Evolutionary conservation across 768 basidiomycete genomes (phyloP).

Genomic region (Strobilomyces dryophilus): DNA sequence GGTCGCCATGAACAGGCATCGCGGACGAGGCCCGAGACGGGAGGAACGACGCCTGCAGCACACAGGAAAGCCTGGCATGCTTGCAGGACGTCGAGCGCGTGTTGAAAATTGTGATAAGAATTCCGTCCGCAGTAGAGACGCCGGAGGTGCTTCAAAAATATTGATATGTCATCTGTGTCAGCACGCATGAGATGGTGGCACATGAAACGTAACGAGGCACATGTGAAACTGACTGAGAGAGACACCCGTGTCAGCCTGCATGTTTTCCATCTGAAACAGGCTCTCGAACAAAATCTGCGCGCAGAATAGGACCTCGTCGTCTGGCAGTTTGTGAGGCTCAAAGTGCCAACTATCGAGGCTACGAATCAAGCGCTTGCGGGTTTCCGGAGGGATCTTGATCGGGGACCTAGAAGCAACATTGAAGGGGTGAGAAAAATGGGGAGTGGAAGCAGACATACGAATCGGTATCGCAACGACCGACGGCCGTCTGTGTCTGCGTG

Average conservation of each 20-base stretch:
- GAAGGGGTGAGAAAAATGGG: slow-evolving; percentile 1
- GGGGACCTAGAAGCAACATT: slow-evolving; percentile 39
- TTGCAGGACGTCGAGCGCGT: slow-evolving; percentile 95
- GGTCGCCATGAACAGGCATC: slow-evolving; percentile 35
- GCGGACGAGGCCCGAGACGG: slow-evolving; percentile 53
- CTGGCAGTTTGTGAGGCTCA: slow-evolving; percentile 78
- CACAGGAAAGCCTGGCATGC: slow-evolving; percentile 84
- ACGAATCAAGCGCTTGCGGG: slow-evolving; percentile 59
- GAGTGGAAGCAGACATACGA: slow-evolving; percentile 12
- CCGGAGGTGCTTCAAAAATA: slow-evolving; percentile 85
- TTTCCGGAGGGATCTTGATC: slow-evolving; percentile 42
- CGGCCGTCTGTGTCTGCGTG: slow-evolving; percentile 68
- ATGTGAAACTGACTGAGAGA: slow-evolving; percentile 48
- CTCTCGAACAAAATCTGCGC: slow-evolving; percentile 85
- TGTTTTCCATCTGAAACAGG: slow-evolving; percentile 74
- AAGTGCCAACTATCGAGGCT: slow-evolving; percentile 83
- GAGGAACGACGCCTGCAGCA: slow-evolving; percentile 76
- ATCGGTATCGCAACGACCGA: slow-evolving; percentile 45
- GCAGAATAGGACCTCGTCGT: slow-evolving; percentile 79
- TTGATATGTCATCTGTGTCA: slow-evolving; percentile 61
- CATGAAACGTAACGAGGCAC: slow-evolving; percentile 17
- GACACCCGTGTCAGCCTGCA: slow-evolving; percentile 54
- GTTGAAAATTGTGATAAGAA: slow-evolving; percentile 97
- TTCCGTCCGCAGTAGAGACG: slow-evolving; percentile 87
- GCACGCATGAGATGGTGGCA: slow-evolving; percentile 15